Base-by-base conservation (phyloP, 495 filamentous ascomycete species). In the Penicillium flavigenum region DNA sequence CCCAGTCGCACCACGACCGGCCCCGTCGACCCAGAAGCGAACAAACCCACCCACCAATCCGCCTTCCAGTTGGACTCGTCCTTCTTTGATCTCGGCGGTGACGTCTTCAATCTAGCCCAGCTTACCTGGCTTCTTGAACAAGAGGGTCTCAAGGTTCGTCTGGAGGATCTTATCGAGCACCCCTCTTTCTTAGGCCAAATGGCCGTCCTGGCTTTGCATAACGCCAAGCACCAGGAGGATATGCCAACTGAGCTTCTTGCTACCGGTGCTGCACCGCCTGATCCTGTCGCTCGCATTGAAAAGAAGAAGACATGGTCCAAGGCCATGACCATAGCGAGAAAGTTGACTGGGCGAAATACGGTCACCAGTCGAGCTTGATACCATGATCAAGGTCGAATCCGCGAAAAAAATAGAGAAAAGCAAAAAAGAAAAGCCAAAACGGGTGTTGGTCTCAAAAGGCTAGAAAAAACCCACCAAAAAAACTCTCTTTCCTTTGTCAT, bases 41-140 rank as follows among this genome's bases (percentile, higher is more conserved):
- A 63, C 19, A 60, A 60, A 12, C 47, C 43, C 9, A 42, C 27
- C 17, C 54, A 56, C 22, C 67, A 54, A 41, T 58, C 57, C 8
- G 39, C 57, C 9, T 82, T 65, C 72, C 74, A 77, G 41, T 69
- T 78, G 29, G 71, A 77, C 27, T 77, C 78, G 0, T 78, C 76
- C 0, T 82, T 83, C 69, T 83, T 81, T 61, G 71, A 77, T 3
- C 72, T 80, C 1, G 81, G 81, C 11, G 81, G 81, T 14, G 81
- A 83, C 55, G 70, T 82, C 39, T 75, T 81, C 65, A 76, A 72
- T 22, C 71, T 83, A 48, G 81, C 78, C 1, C 76, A 78, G 48
- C 63, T 82, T 14, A 69, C 70, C 17, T 75, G 72, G 63, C 65
- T 81, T 4, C 66, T 83, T 0, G 74, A 79, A 42, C 72, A 80